A percentile compares a stretch with the other conserved stretches of the same genome.
phyloP scores from a whole-genome alignment of 768 basidiomycete species.

The Amanita pseudoporphyria region DNA sequence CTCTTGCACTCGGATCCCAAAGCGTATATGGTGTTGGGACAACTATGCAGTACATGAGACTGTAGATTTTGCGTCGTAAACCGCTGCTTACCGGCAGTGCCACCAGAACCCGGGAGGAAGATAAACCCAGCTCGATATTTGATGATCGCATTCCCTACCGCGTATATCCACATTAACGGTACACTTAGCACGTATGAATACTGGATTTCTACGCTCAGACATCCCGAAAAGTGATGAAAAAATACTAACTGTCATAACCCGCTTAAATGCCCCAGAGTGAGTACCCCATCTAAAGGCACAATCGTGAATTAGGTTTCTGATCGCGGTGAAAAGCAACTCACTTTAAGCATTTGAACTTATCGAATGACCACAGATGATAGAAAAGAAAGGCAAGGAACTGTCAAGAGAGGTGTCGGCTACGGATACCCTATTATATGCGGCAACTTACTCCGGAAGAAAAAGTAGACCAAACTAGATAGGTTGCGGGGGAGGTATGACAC shows the following conservation, averaged over 20 bases:
- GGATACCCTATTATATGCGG: background rate
- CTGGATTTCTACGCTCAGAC: conserved; percentile 23
- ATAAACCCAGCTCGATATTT: conserved; percentile 67
- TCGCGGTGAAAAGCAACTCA: conserved; percentile 19
- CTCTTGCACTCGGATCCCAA: conserved; percentile 39
- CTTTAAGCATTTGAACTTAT: conserved; percentile 67
- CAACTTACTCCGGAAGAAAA: conserved; percentile 40
- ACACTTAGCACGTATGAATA: conserved; percentile 62
- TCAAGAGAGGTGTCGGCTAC: background rate
- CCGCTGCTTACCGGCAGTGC: conserved; percentile 27
- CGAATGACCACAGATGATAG: conserved; percentile 74
- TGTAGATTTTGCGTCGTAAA: background rate
- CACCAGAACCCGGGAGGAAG: conserved; percentile 30
- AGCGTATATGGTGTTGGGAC: conserved; percentile 51
- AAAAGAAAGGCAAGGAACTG: conserved; percentile 57
- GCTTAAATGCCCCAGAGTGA: conserved; percentile 68
- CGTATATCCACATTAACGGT: conserved; percentile 48
- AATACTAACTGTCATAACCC: conserved; percentile 70
- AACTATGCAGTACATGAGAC: conserved; percentile 27
- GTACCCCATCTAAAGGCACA: conserved; percentile 55
- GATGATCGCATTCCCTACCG: conserved; percentile 57
- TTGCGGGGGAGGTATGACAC: conserved; percentile 56
- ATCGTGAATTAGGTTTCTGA: background rate
- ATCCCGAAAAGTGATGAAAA: background rate
- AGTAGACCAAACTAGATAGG: conserved; percentile 54